Percentiles rank a stretch among this genome's conserved stretches.
Conservation (phyloP, 139 green algal species). For the Closterium sp. region DNA sequence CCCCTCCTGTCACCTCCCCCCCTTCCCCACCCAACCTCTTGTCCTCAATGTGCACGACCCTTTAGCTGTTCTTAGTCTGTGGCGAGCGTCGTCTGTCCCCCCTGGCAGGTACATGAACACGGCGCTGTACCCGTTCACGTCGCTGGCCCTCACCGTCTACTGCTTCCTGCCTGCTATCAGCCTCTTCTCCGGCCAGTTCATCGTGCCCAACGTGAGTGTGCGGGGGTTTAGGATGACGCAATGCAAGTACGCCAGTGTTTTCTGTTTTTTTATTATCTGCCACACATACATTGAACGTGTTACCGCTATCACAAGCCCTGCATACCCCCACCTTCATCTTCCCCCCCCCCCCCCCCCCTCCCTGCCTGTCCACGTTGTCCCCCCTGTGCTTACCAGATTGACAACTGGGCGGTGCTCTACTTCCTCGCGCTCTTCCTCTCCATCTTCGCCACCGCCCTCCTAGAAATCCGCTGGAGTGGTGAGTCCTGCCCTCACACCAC, state of each 20-base stretch:
- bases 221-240: too few species aligned
- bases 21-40: background rate
- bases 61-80: background rate
- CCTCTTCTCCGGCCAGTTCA: slow-evolving; percentile 48
- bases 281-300: background rate
- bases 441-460: slow-evolving; percentile 35
- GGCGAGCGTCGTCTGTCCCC: background rate
- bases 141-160: slow-evolving; percentile 25
- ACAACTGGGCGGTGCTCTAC: slow-evolving; percentile 13
- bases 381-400: background rate
- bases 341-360: too few species aligned
- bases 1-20: background rate
- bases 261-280: too few species aligned
- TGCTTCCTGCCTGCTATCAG: slow-evolving; percentile 38
- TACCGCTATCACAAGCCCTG: background rate
- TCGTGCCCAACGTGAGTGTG: slow-evolving; percentile 16
- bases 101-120: slow-evolving; percentile 37
- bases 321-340: background rate
- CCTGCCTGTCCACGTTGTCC: too few species aligned
- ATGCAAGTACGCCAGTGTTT: too few species aligned
- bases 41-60: background rate
- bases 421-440: slow-evolving; percentile 35
- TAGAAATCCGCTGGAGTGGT: slow-evolving; percentile 43
- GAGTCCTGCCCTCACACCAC: background rate
- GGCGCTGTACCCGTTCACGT: slow-evolving; percentile 43